phyloP scores from a whole-genome alignment of 352 stramenopile genomes.

The Aphanomyces cochlioides region DNA sequence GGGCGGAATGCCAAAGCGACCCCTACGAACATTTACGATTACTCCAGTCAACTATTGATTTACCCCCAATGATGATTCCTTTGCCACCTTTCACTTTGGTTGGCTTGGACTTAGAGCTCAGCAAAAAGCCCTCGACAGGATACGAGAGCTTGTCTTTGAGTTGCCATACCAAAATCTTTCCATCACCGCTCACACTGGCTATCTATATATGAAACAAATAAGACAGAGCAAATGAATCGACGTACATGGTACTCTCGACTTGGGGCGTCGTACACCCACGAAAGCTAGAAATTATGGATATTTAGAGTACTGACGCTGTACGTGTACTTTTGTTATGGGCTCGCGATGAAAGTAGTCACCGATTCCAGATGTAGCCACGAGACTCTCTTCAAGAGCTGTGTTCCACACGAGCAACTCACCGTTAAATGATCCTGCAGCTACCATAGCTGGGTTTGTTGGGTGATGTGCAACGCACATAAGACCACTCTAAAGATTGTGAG shows the following conservation, averaged over 20 bases:
- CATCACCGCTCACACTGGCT: conserved; percentile 74
- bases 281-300: conserved; percentile 34
- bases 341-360: conserved; percentile 88
- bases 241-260: conserved; percentile 68
- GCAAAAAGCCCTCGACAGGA: conserved; percentile 82
- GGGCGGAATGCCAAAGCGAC: conserved; percentile 55
- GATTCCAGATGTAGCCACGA: conserved; percentile 69
- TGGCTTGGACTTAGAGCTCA: conserved; percentile 31
- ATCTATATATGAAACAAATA: conserved; percentile 36
- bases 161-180: conserved; percentile 83
- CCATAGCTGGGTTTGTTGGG: conserved; percentile 70
- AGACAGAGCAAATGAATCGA: not conserved
- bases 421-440: conserved; percentile 84
- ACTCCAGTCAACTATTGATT: not conserved
- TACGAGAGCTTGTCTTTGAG: conserved; percentile 83
- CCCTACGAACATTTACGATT: not conserved
- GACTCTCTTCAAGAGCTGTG: conserved; percentile 57
- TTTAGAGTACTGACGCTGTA: not conserved
- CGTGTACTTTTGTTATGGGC: conserved; percentile 61
- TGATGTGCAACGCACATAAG: conserved; percentile 87
- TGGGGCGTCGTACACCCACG: conserved; percentile 74
- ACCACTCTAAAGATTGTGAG: conserved; percentile 44
- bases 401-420: conserved; percentile 84
- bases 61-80: conserved; percentile 45
- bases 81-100: not conserved